Conservation (phyloP, 805 yeast genomes). For the Candida orba region DNA sequence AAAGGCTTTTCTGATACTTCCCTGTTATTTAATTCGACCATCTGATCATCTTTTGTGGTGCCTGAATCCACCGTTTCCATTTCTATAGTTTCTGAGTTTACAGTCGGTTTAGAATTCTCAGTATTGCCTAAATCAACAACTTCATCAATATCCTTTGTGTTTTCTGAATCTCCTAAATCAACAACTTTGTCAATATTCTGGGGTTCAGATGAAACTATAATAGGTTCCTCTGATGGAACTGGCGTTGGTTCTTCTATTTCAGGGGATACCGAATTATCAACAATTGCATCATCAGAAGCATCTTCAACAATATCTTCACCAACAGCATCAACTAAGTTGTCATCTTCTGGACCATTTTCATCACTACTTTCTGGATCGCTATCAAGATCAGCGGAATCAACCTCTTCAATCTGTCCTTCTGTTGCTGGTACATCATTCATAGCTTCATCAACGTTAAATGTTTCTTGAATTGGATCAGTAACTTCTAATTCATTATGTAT, state of each 20-base stretch:
- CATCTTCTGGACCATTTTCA: too few relatives aligned
- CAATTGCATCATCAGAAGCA: neutral
- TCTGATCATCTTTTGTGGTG: too few relatives aligned
- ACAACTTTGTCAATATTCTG: neutral
- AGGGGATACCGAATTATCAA: neutral
- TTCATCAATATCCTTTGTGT: too few relatives aligned
- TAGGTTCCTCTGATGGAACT: neutral
- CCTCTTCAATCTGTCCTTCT: neutral
- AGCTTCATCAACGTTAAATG: neutral
- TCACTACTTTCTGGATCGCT: neutral
- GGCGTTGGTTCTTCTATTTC: neutral
- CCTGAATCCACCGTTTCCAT: neutral
- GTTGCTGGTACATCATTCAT: neutral
- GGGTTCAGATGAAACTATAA: neutral
- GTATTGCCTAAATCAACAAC: neutral
- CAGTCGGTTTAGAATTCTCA: neutral
- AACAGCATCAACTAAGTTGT: too few relatives aligned
- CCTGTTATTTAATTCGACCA: neutral
- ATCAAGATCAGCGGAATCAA: neutral
- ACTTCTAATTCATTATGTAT: neutral
- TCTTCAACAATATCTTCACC: neutral
- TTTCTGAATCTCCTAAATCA: neutral
- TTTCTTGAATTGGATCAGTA: neutral
- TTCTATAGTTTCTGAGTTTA: too few relatives aligned
- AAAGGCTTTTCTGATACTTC: conserved; percentile 2